Percentiles rank a stretch among this genome's conserved stretches.
phyloP scores from a whole-genome alignment of 495 filamentous ascomycete genomes.

The Tuber indicum region DNA sequence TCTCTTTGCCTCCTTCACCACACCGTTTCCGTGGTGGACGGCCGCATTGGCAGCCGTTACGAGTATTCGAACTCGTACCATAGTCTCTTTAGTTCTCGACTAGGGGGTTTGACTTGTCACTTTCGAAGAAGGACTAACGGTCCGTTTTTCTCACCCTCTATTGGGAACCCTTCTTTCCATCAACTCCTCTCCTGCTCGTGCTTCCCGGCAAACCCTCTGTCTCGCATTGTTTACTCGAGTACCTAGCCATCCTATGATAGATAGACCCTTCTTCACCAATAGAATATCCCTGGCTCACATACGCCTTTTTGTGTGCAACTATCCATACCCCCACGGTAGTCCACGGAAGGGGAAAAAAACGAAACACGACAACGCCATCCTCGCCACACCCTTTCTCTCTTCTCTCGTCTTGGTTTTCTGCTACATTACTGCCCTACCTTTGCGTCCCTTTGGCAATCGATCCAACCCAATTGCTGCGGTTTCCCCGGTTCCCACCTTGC shows the following conservation, averaged over 20 bases:
- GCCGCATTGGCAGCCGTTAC: neutral
- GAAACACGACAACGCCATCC: constrained; percentile 2
- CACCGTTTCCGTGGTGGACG: neutral
- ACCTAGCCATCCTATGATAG: neutral
- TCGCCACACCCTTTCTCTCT: neutral
- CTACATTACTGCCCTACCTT: neutral
- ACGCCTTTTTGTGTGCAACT: constrained; percentile 4
- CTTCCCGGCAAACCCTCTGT: neutral
- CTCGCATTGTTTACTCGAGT: neutral
- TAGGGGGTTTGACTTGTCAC: neutral
- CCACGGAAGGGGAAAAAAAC: neutral
- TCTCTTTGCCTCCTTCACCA: neutral
- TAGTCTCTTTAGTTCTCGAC: neutral
- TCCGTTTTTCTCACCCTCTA: neutral
- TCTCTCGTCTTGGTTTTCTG: neutral
- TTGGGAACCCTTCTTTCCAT: neutral
- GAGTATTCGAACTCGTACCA: neutral
- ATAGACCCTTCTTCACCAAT: neutral
- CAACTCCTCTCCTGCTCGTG: neutral
- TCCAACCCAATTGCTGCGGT: neutral
- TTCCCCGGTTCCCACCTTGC: neutral
- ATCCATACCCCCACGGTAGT: neutral
- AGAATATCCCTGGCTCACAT: neutral
- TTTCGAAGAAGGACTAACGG: neutral
- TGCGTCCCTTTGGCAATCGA: neutral